Evolutionary conservation across 23 red algal species (phyloP), one percentile per base, ranked within the genome.

Genomic region (Gracilaria caudata): DNA sequence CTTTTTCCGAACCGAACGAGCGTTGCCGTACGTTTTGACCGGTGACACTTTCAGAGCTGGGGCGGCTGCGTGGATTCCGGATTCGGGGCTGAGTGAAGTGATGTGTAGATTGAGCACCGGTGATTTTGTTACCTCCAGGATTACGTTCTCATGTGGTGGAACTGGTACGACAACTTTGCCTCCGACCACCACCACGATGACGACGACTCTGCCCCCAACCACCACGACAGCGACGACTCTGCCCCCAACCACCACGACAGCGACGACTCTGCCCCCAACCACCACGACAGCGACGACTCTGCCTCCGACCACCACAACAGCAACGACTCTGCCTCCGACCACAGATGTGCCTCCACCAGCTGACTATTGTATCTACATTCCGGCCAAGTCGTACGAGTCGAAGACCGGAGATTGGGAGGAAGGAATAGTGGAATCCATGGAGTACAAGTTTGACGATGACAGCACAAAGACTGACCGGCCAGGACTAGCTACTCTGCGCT

Each of bases 311-410:
- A 58, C 64, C 24, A 55, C 40, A 7, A 13, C 24, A 4, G 1
- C 47, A 0, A 20, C 32, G 29, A 46, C 21, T 38, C 16, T 24
- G 0, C 16, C 17, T 16, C 66, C n/a, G 28, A 14, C 21, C 4
- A 28, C 0, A 12, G 76, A 34, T 29, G 16, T 29, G 8, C 2
- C 26, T 39, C 23, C 53, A 17, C 51, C 85, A 28, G 17, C 3
- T 16, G 28, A 29, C 30, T 68, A 55, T 9, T 89, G 85, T 54
- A 77, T 89, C 9, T 68, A 75, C 17, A 89, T 89, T 68, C 68
- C 74, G 7, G 85, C 85, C 25, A 71, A 30, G 29, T 45, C 37
- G 3, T 64, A 57, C 9, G 36, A 49, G 19, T 26, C 23, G 14
- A 57, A 75, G 43, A 64, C 85, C 3, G 53, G 68, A 24, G 85